Evolutionary conservation across 345 rosid genomes (phyloP), one percentile per base, ranked within the genome.

Genomic region (Eucalyptus camaldulensis): DNA sequence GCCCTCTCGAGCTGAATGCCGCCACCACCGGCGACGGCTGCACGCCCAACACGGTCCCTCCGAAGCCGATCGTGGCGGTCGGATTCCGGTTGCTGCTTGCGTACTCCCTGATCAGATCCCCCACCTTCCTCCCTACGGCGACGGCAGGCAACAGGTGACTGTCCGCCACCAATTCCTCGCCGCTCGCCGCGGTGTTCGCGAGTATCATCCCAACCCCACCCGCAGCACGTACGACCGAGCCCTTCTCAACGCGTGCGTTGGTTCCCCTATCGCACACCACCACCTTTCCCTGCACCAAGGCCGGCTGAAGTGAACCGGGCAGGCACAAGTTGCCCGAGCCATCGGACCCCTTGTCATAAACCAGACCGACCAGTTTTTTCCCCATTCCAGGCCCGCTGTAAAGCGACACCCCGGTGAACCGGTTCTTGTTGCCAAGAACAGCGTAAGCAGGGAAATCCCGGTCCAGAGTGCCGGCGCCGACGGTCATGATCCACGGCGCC

Each of bases 401-500:
- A 15, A 97, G 96, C 14, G 99, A 97, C 29, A 94, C 98, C 1
- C 99, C 99, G 7, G 80, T 88, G 69, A 93, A 92, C 25, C 90
- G 88, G 14, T 90, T 87, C 76, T 93, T 91, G 87, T 94, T 92
- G 7, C 98, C 98, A 2, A 96, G 93, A 47, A 54, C 49, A 0
- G 94, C 97, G 85, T 88, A 94, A n/a, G 99, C 99, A 6, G 97
- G 97, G 54, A 97, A 96, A 87, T 96, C 95, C 7, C 99, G 94
- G 91, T 97, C 99, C 56, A 97, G 87, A 11, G 99, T 96, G 4
- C 97, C 96, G 12, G 99, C 99, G 3, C 99, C 99, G 27, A 97
- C 99, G 13, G 99, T 97, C 96, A 96, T 92, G 31, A 96, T 95
- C 99, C 99, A 97, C 3, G 99, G 99, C 10, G 99, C 99, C 81